Base-by-base conservation (phyloP, 208 protist species). In the Perkinsela sp. region DNA sequence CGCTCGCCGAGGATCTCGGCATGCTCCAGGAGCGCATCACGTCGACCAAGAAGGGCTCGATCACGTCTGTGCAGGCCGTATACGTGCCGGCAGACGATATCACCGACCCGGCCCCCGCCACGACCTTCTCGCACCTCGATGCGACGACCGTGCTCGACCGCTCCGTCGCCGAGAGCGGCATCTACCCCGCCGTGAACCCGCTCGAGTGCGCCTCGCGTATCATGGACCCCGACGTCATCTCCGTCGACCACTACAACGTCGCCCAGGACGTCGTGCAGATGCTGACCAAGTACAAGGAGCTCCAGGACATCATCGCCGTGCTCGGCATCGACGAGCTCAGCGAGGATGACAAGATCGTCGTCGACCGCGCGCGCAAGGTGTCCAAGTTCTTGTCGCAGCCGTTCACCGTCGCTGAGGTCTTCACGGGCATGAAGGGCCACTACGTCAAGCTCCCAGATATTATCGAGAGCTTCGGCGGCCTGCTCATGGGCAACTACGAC, bases 221-320 rank as follows among this genome's bases (percentile, higher is more conserved):
- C 78, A 85, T 97, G 76, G 92, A 97, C 82, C 87, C 94, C 69
- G 81, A 87, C 75, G 83, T 96, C 32, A 87, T 97, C 74, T 91
- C 90, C 72, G 79, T 91, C 30, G 90, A 96, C 73, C 95, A 98
- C 86, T 98, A 97, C 85, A 88, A 88, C 69, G 80, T 93, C 71
- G 94, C 93, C n/a, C 90, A 93, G 79, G 77, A 81, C 68, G 88
- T 96, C 32, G 90, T 95, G 78, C 91, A 96, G 81, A 93, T 93
- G 73, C 83, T 98, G 32, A 95, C 96, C 81, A 92, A 96, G 78
- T 97, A 98, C 86, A 95, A 96, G 80, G 88, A 91, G 67, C 82
- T 98, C 30, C 94, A 97, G 84, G 95, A 98, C 77, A 97, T 98
- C 78, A 98, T 98, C 90, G 95, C 95, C 70, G 96, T 98, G 85